Evolutionary conservation across 371 early-diverging fungal genomes (phyloP).

Genomic region (Massospora cicadina): DNA sequence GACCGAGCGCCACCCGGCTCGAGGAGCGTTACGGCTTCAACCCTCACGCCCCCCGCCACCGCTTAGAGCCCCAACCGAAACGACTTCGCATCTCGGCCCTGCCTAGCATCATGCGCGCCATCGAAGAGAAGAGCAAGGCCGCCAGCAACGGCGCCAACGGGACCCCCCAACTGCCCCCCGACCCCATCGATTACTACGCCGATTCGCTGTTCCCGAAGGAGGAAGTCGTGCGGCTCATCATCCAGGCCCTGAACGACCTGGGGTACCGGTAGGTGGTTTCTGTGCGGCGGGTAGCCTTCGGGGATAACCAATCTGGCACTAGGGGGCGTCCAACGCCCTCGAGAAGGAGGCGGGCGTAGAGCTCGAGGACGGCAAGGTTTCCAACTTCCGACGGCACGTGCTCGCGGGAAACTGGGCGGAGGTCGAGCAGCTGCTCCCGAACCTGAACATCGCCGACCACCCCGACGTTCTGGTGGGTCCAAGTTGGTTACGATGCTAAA

Average conservation of each 20-base stretch:
- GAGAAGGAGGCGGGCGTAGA: constrained; percentile 51
- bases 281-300: neutral
- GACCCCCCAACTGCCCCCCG: neutral
- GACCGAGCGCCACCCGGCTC: neutral
- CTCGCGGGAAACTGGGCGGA: constrained; percentile 52
- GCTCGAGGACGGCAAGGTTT: constrained; percentile 38
- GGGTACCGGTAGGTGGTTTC: neutral
- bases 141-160: neutral
- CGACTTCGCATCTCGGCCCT: neutral
- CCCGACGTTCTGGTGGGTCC: constrained; percentile 16
- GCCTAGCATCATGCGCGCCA: neutral
- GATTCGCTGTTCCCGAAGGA: neutral
- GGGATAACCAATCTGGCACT: neutral
- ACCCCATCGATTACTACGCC: neutral
- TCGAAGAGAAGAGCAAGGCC: neutral
- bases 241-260: neutral
- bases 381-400: constrained; percentile 38
- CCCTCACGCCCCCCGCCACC: neutral
- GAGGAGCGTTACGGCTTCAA: neutral
- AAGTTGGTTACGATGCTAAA: neutral
- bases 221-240: neutral
- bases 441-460: constrained; percentile 21
- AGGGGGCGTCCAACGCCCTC: constrained; percentile 31
- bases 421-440: constrained; percentile 30
- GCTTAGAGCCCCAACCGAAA: neutral